Conservation (phyloP, 1,284 basidiomycete genomes). For the Cutaneotrichosporon cyanovorans region DNA sequence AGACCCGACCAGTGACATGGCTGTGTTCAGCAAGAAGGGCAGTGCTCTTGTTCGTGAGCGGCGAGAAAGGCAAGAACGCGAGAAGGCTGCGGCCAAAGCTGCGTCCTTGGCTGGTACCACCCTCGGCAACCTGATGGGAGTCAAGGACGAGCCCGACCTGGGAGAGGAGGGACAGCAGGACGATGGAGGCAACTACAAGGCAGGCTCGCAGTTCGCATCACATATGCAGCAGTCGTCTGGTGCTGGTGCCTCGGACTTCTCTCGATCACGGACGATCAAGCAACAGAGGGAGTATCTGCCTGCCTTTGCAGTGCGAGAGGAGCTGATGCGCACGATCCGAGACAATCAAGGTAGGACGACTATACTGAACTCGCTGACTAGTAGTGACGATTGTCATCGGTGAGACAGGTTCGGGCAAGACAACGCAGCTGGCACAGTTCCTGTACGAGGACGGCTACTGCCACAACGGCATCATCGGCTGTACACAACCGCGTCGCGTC, state of each 20-base stretch:
- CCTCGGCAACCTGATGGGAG: constrained; percentile 94
- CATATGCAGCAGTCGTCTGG: constrained; percentile 75
- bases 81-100: constrained; percentile 87
- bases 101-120: constrained; percentile 86
- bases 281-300: constrained; percentile 96
- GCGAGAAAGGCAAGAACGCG: constrained; percentile 88
- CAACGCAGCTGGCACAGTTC: constrained; percentile 85
- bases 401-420: constrained; percentile 93
- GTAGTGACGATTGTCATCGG: constrained; percentile 86
- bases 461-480: constrained; percentile 77
- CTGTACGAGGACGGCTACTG: constrained; percentile 95
- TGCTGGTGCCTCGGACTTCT: constrained; percentile 62
- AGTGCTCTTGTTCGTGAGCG: constrained; percentile 89
- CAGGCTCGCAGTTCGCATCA: constrained; percentile 90
- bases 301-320: constrained; percentile 94
- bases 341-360: constrained; percentile 78
- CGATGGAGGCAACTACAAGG: constrained; percentile 67
- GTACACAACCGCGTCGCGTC: constrained; percentile 93
- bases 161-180: constrained; percentile 53
- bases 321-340: constrained; percentile 77
- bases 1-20: constrained; percentile 90
- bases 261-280: constrained; percentile 73
- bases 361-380: neutral
- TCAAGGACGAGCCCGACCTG: constrained; percentile 75
- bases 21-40: constrained; percentile 91